Evolutionary conservation across 176 grass and related monocot genomes (phyloP).

Genomic region (Aegilops umbellulata): DNA sequence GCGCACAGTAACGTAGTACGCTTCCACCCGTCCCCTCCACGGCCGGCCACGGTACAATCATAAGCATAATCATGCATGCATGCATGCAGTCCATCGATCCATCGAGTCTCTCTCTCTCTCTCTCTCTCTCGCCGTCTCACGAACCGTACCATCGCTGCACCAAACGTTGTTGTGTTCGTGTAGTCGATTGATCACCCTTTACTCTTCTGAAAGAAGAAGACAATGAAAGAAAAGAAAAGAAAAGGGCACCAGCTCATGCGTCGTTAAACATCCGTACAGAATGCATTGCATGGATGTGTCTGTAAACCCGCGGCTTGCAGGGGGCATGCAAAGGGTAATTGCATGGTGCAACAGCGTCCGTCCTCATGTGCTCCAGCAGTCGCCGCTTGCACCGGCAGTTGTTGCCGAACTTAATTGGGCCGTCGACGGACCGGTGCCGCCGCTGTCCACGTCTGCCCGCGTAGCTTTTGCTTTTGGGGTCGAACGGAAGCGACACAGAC

Average conservation of each 20-base stretch:
- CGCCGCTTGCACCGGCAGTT: neutral
- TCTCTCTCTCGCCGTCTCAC: too few relatives aligned
- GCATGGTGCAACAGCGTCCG: neutral
- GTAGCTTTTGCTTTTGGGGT: neutral
- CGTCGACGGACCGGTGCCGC: neutral
- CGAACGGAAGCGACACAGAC: neutral
- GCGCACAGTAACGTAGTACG: neutral
- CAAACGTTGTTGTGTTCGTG: too few relatives aligned
- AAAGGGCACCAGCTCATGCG: too few relatives aligned
- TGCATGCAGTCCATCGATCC: neutral
- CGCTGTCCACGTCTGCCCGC: neutral
- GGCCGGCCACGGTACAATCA: neutral
- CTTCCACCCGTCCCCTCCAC: neutral
- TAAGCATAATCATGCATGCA: neutral
- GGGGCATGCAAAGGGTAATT: neutral
- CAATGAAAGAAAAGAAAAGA: too few relatives aligned
- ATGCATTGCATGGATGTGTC: too few relatives aligned
- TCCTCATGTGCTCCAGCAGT: conserved; percentile 5
- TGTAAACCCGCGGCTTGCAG: neutral
- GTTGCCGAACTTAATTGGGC: too few relatives aligned
- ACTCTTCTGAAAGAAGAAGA: too few relatives aligned
- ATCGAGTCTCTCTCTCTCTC: too few relatives aligned
- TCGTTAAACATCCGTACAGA: too few relatives aligned
- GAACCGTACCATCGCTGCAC: too few relatives aligned
- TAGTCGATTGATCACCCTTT: too few relatives aligned